Base-by-base conservation (phyloP, 2,329 filamentous ascomycete species). In the Ophiostoma tasmaniense region DNA sequence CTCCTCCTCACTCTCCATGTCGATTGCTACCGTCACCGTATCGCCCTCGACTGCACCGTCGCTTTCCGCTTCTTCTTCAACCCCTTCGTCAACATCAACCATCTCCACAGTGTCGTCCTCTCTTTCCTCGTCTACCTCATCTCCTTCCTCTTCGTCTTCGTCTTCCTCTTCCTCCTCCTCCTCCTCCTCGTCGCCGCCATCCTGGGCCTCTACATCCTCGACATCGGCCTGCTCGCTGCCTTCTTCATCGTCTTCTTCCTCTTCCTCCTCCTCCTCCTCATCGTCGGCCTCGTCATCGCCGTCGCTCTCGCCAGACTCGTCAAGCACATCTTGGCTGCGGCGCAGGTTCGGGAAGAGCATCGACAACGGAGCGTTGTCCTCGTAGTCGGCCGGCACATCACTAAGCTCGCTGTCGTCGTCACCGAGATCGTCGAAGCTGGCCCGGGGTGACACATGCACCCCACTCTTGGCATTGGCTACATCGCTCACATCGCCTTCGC, bases 401-500 rank as follows among this genome's bases (percentile, higher is more conserved):
- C 87, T 90, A 0, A 90, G 79, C 71, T 90, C 88, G 74, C 87
- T 90, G 76, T 90, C 88, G 68, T 89, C 87, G 71, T 90, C 88
- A 0, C 85, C 88, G 55, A 84, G 88, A 71, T 89, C 87, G 70
- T 88, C 85, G 8, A 88, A 78, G 70, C 85, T 91, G 6, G 84
- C 85, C 0, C 83, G 81, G 6, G 83, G 82, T 69, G 86, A 88
- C 66, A 81, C 85, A 39, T 61, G 61, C 2, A 73, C 69, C n/a
- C 74, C 75, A 71, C 76, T 74, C 75, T 71, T 80, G 69, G 71
- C 71, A 7, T 72, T 69, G 68, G 20, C 33, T 22, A 67, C 71
- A 67, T 45, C 74, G 1, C 6, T 39, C 14, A 6, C 55, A 1
- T 37, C 59, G 33, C 61, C 33, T 13, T 64, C 33, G 6, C 17